Conservation (phyloP, 495 filamentous ascomycete genomes). For the Talaromyces ruber region DNA sequence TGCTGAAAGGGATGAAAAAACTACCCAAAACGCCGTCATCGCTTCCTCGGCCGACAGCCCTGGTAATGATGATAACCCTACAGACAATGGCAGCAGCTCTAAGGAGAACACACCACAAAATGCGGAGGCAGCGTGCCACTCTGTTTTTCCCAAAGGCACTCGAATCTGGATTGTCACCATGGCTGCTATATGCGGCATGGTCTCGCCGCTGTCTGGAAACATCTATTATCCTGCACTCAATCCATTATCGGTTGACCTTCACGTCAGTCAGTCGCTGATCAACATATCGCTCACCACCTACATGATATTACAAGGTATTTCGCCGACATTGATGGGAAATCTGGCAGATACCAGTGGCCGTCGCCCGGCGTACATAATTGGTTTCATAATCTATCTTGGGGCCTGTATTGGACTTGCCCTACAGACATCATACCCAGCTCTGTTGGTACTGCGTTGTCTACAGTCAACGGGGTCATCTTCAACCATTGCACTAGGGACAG, state of each 20-base stretch:
- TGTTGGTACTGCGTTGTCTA: constrained; percentile 53
- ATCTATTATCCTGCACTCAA: constrained; percentile 37
- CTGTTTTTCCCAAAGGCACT: background rate
- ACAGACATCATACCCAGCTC: constrained; percentile 47
- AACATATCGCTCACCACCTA: constrained; percentile 50
- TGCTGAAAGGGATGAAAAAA: too few relatives aligned
- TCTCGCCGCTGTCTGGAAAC: constrained; percentile 33
- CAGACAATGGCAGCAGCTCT: too few relatives aligned
- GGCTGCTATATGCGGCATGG: constrained; percentile 17
- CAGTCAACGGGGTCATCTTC: constrained; percentile 49
- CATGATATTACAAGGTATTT: constrained; percentile 55
- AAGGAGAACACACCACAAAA: too few relatives aligned
- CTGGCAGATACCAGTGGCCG: constrained; percentile 52
- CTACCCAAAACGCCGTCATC: too few relatives aligned
- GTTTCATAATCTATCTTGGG: constrained; percentile 49
- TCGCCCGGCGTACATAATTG: constrained; percentile 49
- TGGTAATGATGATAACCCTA: too few relatives aligned
- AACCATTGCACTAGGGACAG: constrained; percentile 34
- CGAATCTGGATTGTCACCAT: background rate
- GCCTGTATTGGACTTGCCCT: constrained; percentile 59
- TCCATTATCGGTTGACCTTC: constrained; percentile 24
- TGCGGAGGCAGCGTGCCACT: too few relatives aligned
- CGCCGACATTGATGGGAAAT: constrained; percentile 51
- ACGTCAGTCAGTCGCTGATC: constrained; percentile 28
- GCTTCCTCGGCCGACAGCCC: too few relatives aligned